Percentiles rank a stretch among this genome's conserved stretches.
Conservation (phyloP, 2,329 filamentous ascomycete species). For the Pseudogymnoascus sp. region DNA sequence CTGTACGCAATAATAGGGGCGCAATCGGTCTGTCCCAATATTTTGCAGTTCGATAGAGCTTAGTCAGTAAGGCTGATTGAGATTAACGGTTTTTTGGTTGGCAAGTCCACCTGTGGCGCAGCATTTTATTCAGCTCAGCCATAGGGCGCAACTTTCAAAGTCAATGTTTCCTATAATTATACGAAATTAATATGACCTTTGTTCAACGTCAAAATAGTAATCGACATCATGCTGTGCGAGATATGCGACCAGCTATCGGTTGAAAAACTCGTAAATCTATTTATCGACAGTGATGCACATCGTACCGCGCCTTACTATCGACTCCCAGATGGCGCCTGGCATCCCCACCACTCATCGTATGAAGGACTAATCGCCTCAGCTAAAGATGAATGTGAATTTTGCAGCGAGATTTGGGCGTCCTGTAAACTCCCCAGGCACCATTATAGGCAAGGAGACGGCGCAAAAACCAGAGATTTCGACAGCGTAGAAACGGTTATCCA, state of each 20-base stretch:
- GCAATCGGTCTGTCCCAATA: not conserved
- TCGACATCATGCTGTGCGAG: not conserved
- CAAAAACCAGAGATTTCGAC: not conserved
- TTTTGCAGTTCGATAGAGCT: not conserved
- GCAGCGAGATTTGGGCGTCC: not conserved
- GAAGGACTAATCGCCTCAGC: not conserved
- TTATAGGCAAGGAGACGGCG: not conserved
- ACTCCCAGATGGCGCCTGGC: conserved; percentile 1
- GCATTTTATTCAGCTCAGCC: not conserved
- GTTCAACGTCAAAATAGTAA: not conserved
- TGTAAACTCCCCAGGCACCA: not conserved
- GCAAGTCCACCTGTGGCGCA: not conserved
- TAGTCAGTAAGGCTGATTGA: not conserved
- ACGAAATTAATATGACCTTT: not conserved
- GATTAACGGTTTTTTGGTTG: not conserved
- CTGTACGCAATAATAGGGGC: not conserved
- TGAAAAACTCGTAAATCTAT: not conserved
- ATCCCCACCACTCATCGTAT: not conserved
- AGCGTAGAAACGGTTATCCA: not conserved
- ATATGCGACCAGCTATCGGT: conserved; percentile 2
- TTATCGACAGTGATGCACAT: not conserved
- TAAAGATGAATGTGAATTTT: not conserved
- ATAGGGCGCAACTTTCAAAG: not conserved
- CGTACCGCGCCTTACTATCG: not conserved
- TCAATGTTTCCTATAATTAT: not conserved